A percentile compares a stretch with the other conserved stretches of the same genome.
phyloP scores from a whole-genome alignment of 129 eudicot species.

The Dittrichia graveolens region DNA sequence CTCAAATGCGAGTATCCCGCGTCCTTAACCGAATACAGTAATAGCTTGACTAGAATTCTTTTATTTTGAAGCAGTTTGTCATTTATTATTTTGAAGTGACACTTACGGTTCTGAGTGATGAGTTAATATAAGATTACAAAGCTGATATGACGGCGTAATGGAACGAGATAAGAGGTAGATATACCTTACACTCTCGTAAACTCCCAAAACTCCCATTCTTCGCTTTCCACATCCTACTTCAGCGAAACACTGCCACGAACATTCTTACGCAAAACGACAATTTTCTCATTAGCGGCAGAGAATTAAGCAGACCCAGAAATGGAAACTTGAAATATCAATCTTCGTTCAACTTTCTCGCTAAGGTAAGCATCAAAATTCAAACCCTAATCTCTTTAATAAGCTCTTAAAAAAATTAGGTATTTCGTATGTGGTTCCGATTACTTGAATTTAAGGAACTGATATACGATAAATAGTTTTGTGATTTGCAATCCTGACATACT shows the following conservation, averaged over 20 bases:
- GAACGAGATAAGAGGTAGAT: no score
- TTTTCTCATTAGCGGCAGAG: conserved; percentile 14
- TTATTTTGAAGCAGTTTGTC: no score
- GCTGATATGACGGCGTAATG: no score
- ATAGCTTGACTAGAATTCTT: no score
- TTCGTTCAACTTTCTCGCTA: conserved; percentile 12
- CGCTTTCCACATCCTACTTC: conserved; percentile 14
- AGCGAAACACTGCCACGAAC: conserved; percentile 23
- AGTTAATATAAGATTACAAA: no score
- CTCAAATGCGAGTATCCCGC: no score
- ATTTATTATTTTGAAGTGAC: no score
- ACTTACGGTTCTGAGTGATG: no score
- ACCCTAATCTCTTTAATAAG: not conserved
- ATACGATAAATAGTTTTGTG: not conserved
- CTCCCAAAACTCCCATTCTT: not conserved
- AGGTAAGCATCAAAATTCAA: conserved; percentile 11
- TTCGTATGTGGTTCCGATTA: not conserved
- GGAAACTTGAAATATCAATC: conserved; percentile 22
- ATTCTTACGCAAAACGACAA: conserved; percentile 25
- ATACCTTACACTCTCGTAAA: no score
- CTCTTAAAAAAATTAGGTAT: not conserved
- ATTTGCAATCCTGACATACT: not conserved
- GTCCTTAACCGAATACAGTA: no score
- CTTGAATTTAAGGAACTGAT: not conserved
- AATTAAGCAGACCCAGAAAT: conserved; percentile 15